A percentile compares a stretch with the other conserved stretches of the same genome.
Evolutionary conservation across 2,329 filamentous ascomycete species (phyloP).

Genomic region (Colletotrichum tabaci): DNA sequence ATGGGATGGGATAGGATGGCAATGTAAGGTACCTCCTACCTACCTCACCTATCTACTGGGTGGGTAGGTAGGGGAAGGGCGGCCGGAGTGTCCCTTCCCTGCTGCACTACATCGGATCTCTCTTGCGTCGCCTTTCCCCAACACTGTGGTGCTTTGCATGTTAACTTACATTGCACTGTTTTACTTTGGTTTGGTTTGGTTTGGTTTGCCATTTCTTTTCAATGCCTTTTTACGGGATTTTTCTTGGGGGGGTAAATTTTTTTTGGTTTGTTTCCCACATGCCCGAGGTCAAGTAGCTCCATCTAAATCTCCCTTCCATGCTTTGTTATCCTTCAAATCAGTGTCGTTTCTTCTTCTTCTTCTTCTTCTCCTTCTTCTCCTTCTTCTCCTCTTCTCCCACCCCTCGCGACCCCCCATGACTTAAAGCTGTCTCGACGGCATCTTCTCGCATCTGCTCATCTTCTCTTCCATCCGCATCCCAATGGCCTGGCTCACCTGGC

Average conservation of each 20-base stretch:
- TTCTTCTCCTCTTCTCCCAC: conserved; percentile 31
- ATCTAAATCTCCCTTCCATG: conserved; percentile 40
- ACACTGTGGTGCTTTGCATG: conserved; percentile 2
- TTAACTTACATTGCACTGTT: conserved; percentile 2
- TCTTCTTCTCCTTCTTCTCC: conserved; percentile 37
- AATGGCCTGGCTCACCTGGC: conserved; percentile 34
- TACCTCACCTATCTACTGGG: too few relatives aligned
- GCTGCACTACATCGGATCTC: conserved; percentile 11
- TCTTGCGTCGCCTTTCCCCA: conserved; percentile 20
- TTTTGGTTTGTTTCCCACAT: background rate
- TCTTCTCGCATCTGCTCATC: conserved; percentile 24
- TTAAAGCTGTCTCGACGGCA: conserved; percentile 39
- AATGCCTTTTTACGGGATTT: background rate
- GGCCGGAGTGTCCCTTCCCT: conserved; percentile 26
- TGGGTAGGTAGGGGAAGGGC: background rate
- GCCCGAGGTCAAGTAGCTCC: conserved; percentile 25
- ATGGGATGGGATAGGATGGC: background rate
- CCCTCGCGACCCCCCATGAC: conserved; percentile 33
- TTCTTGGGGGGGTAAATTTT: background rate
- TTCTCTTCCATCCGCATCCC: conserved; percentile 19
- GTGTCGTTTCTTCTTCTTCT: conserved; percentile 31
- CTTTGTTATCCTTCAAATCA: conserved; percentile 23
- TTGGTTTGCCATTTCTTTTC: too few relatives aligned
- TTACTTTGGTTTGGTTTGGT: background rate
- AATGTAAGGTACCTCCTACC: background rate